Evolutionary conservation across 768 basidiomycete species (phyloP).

Genomic region (Tulasnella sp.): DNA sequence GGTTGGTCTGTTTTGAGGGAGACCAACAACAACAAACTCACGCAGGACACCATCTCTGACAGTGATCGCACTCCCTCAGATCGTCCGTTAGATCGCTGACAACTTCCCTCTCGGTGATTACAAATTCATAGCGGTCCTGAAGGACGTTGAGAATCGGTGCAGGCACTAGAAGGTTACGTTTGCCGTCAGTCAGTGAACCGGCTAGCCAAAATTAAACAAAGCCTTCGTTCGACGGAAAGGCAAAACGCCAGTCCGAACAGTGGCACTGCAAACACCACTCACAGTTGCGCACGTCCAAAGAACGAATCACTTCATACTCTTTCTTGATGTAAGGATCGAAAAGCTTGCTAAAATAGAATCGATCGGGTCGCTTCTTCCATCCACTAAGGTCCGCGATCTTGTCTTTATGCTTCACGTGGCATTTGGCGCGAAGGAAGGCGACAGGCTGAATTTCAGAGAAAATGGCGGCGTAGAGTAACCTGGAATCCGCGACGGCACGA

Average conservation of each 20-base stretch:
- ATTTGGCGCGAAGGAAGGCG: slow-evolving; percentile 84
- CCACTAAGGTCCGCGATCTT: slow-evolving; percentile 87
- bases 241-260: neutral
- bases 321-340: slow-evolving; percentile 98
- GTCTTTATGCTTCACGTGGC: slow-evolving; percentile 91
- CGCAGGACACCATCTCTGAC: slow-evolving; percentile 83
- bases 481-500: slow-evolving; percentile 81
- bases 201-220: neutral
- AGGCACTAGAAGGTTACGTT: slow-evolving; percentile 43
- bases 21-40: slow-evolving; percentile 34
- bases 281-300: slow-evolving; percentile 84
- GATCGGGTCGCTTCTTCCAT: slow-evolving; percentile 90
- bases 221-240: neutral
- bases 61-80: slow-evolving; percentile 77
- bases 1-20: neutral
- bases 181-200: neutral
- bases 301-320: slow-evolving; percentile 91
- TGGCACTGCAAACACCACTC: slow-evolving; percentile 31
- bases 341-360: slow-evolving; percentile 91
- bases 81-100: slow-evolving; percentile 82
- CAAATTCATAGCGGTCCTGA: slow-evolving; percentile 80
- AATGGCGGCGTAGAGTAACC: slow-evolving; percentile 88
- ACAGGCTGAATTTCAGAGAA: slow-evolving; percentile 95
- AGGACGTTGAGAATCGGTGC: slow-evolving; percentile 71
- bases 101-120: slow-evolving; percentile 90